Evolutionary conservation across 2,329 filamentous ascomycete genomes (phyloP), one percentile per base, ranked within the genome.

Genomic region (Metarhizium album): DNA sequence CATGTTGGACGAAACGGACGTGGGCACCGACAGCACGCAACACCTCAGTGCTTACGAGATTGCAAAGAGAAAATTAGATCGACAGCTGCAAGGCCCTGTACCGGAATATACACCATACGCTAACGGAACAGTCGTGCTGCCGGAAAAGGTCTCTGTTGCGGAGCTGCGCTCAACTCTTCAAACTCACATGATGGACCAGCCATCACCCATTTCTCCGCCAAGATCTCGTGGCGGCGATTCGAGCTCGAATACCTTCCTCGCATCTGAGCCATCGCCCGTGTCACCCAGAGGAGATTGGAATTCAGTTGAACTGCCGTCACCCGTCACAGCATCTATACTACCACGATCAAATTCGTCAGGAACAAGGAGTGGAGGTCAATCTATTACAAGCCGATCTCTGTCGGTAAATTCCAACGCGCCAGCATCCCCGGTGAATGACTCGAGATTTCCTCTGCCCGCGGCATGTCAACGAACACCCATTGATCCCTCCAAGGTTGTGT

Each of bases 401-500:
- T 55, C 55, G n/a, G 11, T 24, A n/a, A 35, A 45, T 14, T 48
- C 54, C 3, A 48, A 52, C 8, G 20, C 13, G 3, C 40, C 42
- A 18, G 40, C 4, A 14, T 49, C 33, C 2, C 24, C 50, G 18
- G 37, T 50, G 3, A 31, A 31, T 4, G 48, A 55, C 35, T 18
- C 38, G 7, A 43, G 47, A 5, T 47, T 46, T 13, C 45, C 51
- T 1, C 52, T 56, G 14, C 20, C 54, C 22, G 52, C 52, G 11
- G 45, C 55, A n/a, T 64, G 70, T 42, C 76, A 78, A 50, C 68
- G 71, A 35, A 70, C 71, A 1, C 72, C 73, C 1, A 79, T 82
- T 50, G 74, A 79, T 53, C 67, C 75, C 1, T 69, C 70, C 3
- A 71, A 73, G 18, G 70, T 82, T 2, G 65, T 82, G 1, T 82